Percentiles rank a stretch among this genome's conserved stretches.
These are phyloP conservation scores for Backusella psychrophila DNA, from an alignment of 192 early-diverging fungal species.

Conservation along the genomic window DNA sequence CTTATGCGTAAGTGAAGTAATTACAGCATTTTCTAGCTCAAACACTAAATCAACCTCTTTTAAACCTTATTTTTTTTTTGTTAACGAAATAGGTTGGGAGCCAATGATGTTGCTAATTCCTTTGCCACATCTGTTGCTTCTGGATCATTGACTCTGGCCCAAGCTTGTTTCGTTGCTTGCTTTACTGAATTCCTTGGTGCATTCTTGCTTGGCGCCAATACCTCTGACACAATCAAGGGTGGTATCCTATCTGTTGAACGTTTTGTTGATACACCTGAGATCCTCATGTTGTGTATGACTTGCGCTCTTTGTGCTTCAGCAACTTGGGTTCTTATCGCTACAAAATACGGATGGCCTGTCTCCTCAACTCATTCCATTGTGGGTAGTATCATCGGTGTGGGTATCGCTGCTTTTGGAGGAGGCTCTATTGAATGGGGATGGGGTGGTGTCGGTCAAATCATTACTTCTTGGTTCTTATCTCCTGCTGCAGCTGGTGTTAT, in stretches of 20 bases:
- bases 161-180: slow-evolving; percentile 74
- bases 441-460: slow-evolving; percentile 48
- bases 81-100: slow-evolving; percentile 66
- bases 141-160: slow-evolving; percentile 68
- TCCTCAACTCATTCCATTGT: slow-evolving; percentile 85
- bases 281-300: slow-evolving; percentile 83
- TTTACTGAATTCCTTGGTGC: slow-evolving; percentile 86
- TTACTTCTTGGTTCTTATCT: slow-evolving; percentile 78
- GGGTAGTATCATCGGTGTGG: slow-evolving; percentile 72
- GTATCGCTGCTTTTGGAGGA: slow-evolving; percentile 70
- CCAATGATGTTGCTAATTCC: slow-evolving; percentile 89
- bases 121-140: slow-evolving; percentile 87
- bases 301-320: slow-evolving; percentile 79
- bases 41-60: background rate
- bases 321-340: slow-evolving; percentile 70
- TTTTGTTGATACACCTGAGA: slow-evolving; percentile 62
- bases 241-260: slow-evolving; percentile 58
- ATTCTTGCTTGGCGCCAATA: slow-evolving; percentile 65
- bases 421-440: slow-evolving; percentile 62
- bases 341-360: slow-evolving; percentile 66
- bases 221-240: slow-evolving; percentile 80
- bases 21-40: background rate
- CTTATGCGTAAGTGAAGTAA: slow-evolving; percentile 37
- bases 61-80: background rate
- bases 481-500: slow-evolving; percentile 65